Base-by-base conservation (phyloP, 2,329 filamentous ascomycete species). In the Colletotrichum cuscutae region DNA sequence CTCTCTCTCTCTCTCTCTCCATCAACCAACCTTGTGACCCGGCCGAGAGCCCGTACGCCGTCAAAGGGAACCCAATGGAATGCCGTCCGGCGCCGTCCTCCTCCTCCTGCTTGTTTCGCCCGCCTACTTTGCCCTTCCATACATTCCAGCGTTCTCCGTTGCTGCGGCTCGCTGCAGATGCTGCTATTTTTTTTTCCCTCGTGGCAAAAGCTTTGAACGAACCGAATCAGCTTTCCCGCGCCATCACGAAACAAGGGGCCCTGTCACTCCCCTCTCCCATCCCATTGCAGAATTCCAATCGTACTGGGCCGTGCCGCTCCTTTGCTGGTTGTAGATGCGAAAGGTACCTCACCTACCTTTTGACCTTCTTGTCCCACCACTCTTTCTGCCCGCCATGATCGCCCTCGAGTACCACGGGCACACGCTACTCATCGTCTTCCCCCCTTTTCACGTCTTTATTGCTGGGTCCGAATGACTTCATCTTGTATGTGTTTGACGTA, bases 211-310 rank as follows among this genome's bases (percentile, higher is more conserved):
- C 32, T 35, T 35, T 35, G 32, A 35, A 15, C 37, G 61, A 54
- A 65, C 7, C 37, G 37, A 26, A 24, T 42, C 37, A 26, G 60
- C 42, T 22, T 22, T 22, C 46, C 28, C 42, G 28, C 28, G 60
- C 19, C 2, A 22, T 63, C 58, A 59, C 53, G 35, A 60, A 65
- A 56, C 30, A 61, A 37, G 42, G 42, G 42, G 13, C 15, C 15
- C 15, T 42, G 15, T 42, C 37, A 19, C 37, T 37, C 35, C 9
- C 13, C 35, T 37, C 35, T 1, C 37, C 30, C 56, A n/a, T 15
- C 28, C 37, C 60, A 72, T 65, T 70, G 60, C 65, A 70, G 70
- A 70, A 69, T 64, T 64, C 32, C 46, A 69, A 69, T 70, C 37
- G 26, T 15, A 7, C 37, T 42, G 37, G 28, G 53, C 32, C 30